Percentiles rank a stretch among this genome's conserved stretches.
These are phyloP conservation scores for Aspergillus pseudoterreus DNA, from an alignment of 2,329 filamentous ascomycete genomes.

Conservation along the genomic window DNA sequence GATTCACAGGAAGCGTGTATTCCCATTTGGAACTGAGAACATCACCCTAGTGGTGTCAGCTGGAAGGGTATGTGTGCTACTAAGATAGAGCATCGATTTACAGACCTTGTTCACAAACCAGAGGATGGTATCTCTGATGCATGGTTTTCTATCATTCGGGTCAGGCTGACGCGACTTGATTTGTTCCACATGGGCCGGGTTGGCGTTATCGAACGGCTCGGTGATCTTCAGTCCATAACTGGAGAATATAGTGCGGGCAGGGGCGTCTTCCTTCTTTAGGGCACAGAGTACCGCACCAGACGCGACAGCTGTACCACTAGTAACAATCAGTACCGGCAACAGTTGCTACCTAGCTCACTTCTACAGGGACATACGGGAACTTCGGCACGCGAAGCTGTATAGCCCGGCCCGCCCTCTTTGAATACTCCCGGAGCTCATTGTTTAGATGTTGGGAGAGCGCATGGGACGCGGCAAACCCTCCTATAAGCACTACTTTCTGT, in stretches of 20 bases:
- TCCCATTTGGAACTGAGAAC: no score
- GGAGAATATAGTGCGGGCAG: constrained; percentile 19
- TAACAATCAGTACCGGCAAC: background rate
- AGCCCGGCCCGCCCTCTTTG: background rate
- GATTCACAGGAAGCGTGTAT: no score
- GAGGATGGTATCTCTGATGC: no score
- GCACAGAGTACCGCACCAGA: constrained; percentile 28
- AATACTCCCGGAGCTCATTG: background rate
- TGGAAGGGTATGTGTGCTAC: no score
- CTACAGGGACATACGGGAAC: background rate
- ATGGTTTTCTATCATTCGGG: constrained; percentile 14
- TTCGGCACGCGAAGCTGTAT: constrained; percentile 2
- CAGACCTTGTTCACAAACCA: no score
- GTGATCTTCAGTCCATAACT: constrained; percentile 27
- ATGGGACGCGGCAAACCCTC: constrained; percentile 28
- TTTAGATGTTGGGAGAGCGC: constrained; percentile 21
- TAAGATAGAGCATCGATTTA: no score
- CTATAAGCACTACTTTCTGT: constrained; percentile 30
- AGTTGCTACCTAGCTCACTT: background rate
- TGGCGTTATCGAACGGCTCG: constrained; percentile 13
- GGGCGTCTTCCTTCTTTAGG: constrained; percentile 25
- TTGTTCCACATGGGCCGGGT: constrained; percentile 10
- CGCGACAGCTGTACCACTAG: constrained; percentile 25
- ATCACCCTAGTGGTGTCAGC: no score
- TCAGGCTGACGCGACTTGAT: constrained; percentile 3